These are phyloP conservation scores for Isabelozyma rhagii DNA, from an alignment of 805 yeast genomes.

Conservation along the genomic window DNA sequence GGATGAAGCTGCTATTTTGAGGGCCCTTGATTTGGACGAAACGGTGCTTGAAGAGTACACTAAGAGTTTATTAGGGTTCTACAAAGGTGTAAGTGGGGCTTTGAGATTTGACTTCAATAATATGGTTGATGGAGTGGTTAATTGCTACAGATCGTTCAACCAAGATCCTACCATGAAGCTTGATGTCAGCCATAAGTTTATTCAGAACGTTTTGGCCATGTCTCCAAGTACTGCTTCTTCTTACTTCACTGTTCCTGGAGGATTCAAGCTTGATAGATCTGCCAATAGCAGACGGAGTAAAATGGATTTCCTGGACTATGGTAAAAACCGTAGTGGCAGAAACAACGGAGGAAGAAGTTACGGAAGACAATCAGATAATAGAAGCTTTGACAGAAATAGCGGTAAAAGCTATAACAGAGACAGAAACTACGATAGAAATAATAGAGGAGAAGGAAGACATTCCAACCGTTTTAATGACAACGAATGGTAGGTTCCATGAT, in stretches of 20 bases:
- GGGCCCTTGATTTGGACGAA: slow-evolving; percentile 11
- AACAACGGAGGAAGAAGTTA: slow-evolving; percentile 6
- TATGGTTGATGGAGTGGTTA: slow-evolving; percentile 28
- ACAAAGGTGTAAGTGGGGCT: slow-evolving; percentile 18
- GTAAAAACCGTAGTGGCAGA: slow-evolving; percentile 3
- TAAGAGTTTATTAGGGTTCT: slow-evolving; percentile 24
- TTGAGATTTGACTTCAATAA: slow-evolving; percentile 19
- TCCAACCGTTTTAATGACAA: neutral
- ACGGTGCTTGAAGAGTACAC: slow-evolving; percentile 22
- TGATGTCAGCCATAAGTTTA: slow-evolving; percentile 10
- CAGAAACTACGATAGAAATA: slow-evolving; percentile 1
- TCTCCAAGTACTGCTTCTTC: slow-evolving; percentile 16
- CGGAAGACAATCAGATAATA: neutral
- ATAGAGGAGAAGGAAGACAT: neutral
- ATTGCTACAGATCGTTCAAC: slow-evolving; percentile 17
- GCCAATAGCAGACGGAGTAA: slow-evolving; percentile 6
- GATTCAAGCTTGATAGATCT: slow-evolving; percentile 10
- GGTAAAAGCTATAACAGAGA: neutral
- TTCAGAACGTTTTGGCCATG: slow-evolving; percentile 22
- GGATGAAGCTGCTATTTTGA: slow-evolving; percentile 20
- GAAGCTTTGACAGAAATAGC: slow-evolving; percentile 6
- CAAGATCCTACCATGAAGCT: slow-evolving; percentile 16
- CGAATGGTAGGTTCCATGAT: neutral
- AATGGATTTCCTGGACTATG: slow-evolving; percentile 4
- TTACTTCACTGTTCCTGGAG: slow-evolving; percentile 27